Evolutionary conservation across 129 eudicot genomes (phyloP).

Genomic region (Dittrichia graveolens): DNA sequence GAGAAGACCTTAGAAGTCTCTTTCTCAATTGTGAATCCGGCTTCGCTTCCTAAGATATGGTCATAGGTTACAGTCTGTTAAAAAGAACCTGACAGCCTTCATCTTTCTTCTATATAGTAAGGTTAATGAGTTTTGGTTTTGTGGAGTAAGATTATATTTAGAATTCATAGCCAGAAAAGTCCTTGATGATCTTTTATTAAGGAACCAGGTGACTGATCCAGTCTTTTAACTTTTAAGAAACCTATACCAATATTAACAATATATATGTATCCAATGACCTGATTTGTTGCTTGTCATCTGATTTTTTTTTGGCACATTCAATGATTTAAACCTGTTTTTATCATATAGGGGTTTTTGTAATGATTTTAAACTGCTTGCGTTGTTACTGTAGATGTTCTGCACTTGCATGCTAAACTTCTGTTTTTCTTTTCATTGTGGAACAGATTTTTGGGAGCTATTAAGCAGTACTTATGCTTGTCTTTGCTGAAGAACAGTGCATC

Average conservation of each 20-base stretch:
- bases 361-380: neutral
- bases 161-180: no score
- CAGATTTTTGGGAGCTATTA: slow-evolving; percentile 97
- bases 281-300: slow-evolving; percentile 11
- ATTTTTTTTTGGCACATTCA: neutral
- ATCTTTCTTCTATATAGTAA: no score
- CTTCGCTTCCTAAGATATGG: no score
- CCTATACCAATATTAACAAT: neutral
- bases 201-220: neutral
- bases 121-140: no score
- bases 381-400: slow-evolving; percentile 9
- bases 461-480: slow-evolving; percentile 95
- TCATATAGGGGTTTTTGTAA: neutral
- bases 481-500: slow-evolving; percentile 97
- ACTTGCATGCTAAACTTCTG: slow-evolving; percentile 23
- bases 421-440: slow-evolving; percentile 17
- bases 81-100: no score
- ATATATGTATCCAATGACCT: neutral
- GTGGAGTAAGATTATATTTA: no score
- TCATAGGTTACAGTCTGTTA: no score
- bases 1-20: neutral
- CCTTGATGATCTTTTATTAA: no score
- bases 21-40: no score
- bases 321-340: neutral
- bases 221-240: neutral